phyloP scores from a whole-genome alignment of 2,329 filamentous ascomycete species.

The Aspergillus intermedius region DNA sequence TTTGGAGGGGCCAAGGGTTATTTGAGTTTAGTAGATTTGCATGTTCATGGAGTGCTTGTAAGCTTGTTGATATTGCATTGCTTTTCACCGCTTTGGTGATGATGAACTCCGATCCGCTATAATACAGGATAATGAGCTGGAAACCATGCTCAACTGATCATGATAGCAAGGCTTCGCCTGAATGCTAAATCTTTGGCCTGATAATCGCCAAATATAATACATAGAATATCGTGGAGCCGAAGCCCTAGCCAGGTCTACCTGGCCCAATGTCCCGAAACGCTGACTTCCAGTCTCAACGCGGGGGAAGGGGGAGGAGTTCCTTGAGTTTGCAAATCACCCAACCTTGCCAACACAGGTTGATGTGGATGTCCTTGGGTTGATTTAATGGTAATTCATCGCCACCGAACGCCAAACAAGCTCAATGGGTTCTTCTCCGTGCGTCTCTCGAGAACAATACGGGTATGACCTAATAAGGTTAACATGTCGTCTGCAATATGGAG shows the following conservation, averaged over 20 bases:
- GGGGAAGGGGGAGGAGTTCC: no score
- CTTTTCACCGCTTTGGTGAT: neutral
- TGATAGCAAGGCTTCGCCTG: neutral
- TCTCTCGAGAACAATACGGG: conserved; percentile 42
- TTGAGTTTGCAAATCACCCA: neutral
- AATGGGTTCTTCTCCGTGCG: conserved; percentile 38
- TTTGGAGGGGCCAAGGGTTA: conserved; percentile 48
- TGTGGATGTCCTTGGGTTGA: neutral
- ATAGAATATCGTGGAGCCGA: no score
- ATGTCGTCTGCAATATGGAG: neutral
- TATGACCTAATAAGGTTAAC: conserved; percentile 29
- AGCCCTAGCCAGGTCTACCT: no score
- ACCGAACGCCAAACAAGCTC: conserved; percentile 46
- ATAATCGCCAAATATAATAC: neutral
- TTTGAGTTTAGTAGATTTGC: neutral
- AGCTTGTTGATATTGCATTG: neutral
- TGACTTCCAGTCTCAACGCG: no score
- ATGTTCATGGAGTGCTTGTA: no score
- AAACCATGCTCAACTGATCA: neutral
- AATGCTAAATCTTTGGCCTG: neutral
- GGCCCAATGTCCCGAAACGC: no score
- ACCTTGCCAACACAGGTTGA: neutral
- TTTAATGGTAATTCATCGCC: conserved; percentile 22
- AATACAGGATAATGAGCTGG: conserved; percentile 1
- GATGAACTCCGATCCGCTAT: neutral